These are phyloP conservation scores for Penicillium sp. DNA, from an alignment of 2,329 filamentous ascomycete species.

Conservation along the genomic window DNA sequence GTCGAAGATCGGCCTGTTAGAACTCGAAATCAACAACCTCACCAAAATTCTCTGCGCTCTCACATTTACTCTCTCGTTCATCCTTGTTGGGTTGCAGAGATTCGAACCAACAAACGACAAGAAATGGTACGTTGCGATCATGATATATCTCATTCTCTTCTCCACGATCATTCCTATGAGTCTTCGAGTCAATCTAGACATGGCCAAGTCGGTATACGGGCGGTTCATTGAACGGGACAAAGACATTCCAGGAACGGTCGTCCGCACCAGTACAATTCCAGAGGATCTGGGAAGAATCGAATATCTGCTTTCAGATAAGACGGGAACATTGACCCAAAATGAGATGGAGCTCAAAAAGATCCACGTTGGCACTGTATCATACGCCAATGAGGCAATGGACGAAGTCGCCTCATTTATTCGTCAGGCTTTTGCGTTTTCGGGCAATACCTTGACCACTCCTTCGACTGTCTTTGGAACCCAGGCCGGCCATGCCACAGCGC, in stretches of 20 bases:
- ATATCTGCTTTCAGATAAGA: constrained; percentile 95
- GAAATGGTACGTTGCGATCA: constrained; percentile 91
- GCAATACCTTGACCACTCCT: constrained; percentile 64
- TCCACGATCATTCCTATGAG: constrained; percentile 99
- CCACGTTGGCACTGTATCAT: constrained; percentile 95
- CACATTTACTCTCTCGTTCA: constrained; percentile 79
- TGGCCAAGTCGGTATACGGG: constrained; percentile 95
- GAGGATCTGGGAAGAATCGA: constrained; percentile 95
- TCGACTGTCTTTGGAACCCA: constrained; percentile 67
- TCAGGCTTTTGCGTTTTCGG: constrained; percentile 78
- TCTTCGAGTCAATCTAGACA: constrained; percentile 90
- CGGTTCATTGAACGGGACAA: constrained; percentile 90
- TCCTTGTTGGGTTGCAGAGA: constrained; percentile 83
- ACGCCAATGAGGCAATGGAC: constrained; percentile 98
- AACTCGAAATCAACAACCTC: constrained; percentile 94
- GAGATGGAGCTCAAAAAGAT: constrained; percentile 99
- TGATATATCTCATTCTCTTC: constrained; percentile 96
- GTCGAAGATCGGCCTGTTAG: constrained; percentile 88
- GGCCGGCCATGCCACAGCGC: constrained; percentile 59
- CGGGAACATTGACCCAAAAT: constrained; percentile 95
- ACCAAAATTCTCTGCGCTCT: constrained; percentile 94
- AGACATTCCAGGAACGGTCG: constrained; percentile 86
- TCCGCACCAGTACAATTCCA: constrained; percentile 94
- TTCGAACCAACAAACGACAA: constrained; percentile 59
- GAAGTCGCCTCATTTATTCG: constrained; percentile 84